Base-by-base conservation (phyloP, 768 basidiomycete genomes). In the Coprinopsis sp. region DNA sequence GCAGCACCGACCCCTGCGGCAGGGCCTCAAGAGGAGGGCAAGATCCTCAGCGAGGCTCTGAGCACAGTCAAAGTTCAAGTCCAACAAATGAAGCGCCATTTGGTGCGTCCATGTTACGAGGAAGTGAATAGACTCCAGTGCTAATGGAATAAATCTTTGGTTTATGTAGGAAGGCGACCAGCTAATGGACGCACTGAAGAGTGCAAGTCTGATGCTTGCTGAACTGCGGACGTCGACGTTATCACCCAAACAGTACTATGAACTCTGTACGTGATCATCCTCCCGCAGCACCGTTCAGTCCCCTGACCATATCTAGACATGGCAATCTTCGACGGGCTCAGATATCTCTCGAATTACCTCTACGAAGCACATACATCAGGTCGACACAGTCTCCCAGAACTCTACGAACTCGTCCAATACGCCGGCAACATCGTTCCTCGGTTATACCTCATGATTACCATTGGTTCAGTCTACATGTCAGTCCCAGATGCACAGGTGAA, bases 331-430 rank as follows among this genome's bases (percentile, higher is more conserved):
- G 96, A 99, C 62, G 92, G 92, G 31, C 76, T 99, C 40, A 80
- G 95, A 56, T 86, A 97, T 61, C 82, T 99, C 44, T 89, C 92
- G 23, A 94, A 92, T 62, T 98, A 97, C 66, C 82, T 99, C 51
- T 93, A 91, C 58, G 96, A 98, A 51, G 95, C 94, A 2, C 96
- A 99, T 68, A 84, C 81, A 19, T 82, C 87, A 50, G 84, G 86
- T 40, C 81, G 86, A 61, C 95, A 99, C 63, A 96, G 98, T 56
- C 80, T 99, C 48, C 96, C 96, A 37, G 96, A 99, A 74, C 76
- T 99, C 34, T 99, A 99, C 69, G 96, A 99, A 64, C 82, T 98
- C 52, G 96, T 99, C n/a, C 96, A 99, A 79, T 99, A 95, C 63
- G 92, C 92, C 28, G 91, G 92, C 61, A 95, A 94, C 64, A 94